phyloP scores from a whole-genome alignment of 2,329 filamentous ascomycete genomes.

The Annulohypoxylon truncatum region DNA sequence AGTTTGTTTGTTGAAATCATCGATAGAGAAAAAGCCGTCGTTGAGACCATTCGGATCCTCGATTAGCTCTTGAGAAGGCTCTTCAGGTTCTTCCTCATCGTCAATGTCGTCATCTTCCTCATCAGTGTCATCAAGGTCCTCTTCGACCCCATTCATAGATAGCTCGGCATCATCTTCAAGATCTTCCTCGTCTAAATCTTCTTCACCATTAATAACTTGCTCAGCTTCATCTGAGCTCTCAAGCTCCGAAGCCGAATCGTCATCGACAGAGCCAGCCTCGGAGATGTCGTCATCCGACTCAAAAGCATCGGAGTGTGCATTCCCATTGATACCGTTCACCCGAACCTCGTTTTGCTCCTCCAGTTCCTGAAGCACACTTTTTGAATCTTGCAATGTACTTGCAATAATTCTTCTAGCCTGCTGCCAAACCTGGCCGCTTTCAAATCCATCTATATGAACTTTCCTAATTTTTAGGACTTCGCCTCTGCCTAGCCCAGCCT shows the following conservation, averaged over 20 bases:
- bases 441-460: conserved; percentile 88
- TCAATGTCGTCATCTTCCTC: conserved; percentile 58
- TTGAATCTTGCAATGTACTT: conserved; percentile 62
- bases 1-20: conserved; percentile 95
- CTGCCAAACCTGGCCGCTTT: conserved; percentile 91
- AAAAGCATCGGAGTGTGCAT: conserved; percentile 51
- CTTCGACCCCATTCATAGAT: conserved; percentile 45
- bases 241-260: conserved; percentile 44
- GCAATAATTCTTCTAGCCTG: conserved; percentile 86
- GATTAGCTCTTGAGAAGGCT: conserved; percentile 66
- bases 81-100: conserved; percentile 62
- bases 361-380: conserved; percentile 60
- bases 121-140: conserved; percentile 51
- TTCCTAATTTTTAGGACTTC: conserved; percentile 80
- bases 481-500: conserved; percentile 57
- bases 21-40: conserved; percentile 97
- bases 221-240: conserved; percentile 52
- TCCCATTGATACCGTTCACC: conserved; percentile 58
- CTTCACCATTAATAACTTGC: conserved; percentile 50
- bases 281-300: conserved; percentile 54
- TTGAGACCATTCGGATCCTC: conserved; percentile 88
- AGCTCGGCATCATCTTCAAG: conserved; percentile 44
- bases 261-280: conserved; percentile 41
- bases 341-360: conserved; percentile 66
- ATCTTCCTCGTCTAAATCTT: conserved; percentile 51